Evolutionary conservation across 2,329 filamentous ascomycete genomes (phyloP).

Genomic region (Paecilomyces sp.): DNA sequence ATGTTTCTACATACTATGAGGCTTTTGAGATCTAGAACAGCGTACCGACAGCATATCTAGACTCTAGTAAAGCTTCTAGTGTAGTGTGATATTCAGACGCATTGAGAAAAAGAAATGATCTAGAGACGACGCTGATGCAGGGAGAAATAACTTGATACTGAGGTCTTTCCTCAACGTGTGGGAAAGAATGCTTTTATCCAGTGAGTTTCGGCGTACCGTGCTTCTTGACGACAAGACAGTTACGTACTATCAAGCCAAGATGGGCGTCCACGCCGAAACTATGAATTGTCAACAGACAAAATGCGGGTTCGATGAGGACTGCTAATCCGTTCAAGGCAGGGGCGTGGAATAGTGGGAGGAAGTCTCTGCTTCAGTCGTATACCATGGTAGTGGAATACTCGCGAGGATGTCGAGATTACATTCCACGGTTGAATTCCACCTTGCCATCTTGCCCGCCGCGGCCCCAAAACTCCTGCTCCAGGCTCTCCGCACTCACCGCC

Average conservation of each 20-base stretch:
- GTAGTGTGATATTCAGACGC: not conserved
- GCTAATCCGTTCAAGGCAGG: too few relatives aligned
- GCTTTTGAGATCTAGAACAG: not conserved
- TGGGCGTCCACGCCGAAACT: too few relatives aligned
- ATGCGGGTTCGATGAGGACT: too few relatives aligned
- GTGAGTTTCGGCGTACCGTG: too few relatives aligned
- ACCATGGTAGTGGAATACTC: not conserved
- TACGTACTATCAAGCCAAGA: too few relatives aligned
- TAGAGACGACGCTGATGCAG: not conserved
- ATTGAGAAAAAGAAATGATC: not conserved
- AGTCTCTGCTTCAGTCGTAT: too few relatives aligned
- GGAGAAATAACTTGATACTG: not conserved
- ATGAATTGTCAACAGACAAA: too few relatives aligned
- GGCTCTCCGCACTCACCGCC: conserved; percentile 62
- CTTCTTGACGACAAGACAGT: too few relatives aligned
- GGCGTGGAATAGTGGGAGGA: too few relatives aligned
- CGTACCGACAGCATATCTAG: not conserved
- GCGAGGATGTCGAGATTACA: conserved; percentile 48
- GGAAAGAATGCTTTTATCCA: too few relatives aligned
- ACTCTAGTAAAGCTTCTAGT: not conserved
- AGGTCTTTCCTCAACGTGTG: not conserved
- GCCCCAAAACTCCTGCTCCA: conserved; percentile 83
- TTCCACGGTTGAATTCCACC: conserved; percentile 95
- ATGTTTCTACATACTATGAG: not conserved
- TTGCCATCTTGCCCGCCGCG: conserved; percentile 70